Percentiles rank a stretch among this genome's conserved stretches.
These are phyloP conservation scores for Bruguiera hainesii DNA, from an alignment of 441 rosid species.

Conservation along the genomic window DNA sequence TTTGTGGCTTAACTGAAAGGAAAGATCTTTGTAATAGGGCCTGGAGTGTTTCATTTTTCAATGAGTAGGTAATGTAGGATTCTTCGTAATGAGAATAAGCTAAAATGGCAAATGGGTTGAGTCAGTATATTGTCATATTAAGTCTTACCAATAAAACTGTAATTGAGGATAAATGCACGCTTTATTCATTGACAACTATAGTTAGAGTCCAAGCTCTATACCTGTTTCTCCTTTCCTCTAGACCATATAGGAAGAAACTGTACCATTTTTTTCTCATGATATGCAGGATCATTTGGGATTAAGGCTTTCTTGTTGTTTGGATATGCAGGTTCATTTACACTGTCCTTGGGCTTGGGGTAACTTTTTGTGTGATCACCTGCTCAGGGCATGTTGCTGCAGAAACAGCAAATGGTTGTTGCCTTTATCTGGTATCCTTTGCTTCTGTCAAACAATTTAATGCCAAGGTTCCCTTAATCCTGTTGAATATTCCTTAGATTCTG, in stretches of 20 bases:
- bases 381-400: conserved; percentile 85
- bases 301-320: too few relatives aligned
- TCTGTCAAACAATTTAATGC: conserved; percentile 1
- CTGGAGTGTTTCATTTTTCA: not conserved
- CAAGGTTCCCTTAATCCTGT: not conserved
- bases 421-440: conserved; percentile 59
- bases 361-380: conserved; percentile 62
- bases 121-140: not conserved
- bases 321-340: conserved; percentile 68
- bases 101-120: not conserved
- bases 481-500: not conserved
- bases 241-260: conserved; percentile 9
- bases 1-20: not conserved
- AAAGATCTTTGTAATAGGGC: not conserved
- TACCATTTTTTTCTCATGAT: conserved; percentile 15
- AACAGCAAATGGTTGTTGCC: conserved; percentile 79
- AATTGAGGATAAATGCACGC: not conserved
- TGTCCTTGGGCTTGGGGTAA: conserved; percentile 61
- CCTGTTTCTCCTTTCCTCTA: not conserved
- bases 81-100: not conserved
- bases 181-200: not conserved
- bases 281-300: conserved; percentile 4
- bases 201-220: not conserved
- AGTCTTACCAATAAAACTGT: too few relatives aligned
- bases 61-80: not conserved